These are phyloP conservation scores for Maudiozyma barnettii DNA, from an alignment of 805 yeast species.

Conservation along the genomic window DNA sequence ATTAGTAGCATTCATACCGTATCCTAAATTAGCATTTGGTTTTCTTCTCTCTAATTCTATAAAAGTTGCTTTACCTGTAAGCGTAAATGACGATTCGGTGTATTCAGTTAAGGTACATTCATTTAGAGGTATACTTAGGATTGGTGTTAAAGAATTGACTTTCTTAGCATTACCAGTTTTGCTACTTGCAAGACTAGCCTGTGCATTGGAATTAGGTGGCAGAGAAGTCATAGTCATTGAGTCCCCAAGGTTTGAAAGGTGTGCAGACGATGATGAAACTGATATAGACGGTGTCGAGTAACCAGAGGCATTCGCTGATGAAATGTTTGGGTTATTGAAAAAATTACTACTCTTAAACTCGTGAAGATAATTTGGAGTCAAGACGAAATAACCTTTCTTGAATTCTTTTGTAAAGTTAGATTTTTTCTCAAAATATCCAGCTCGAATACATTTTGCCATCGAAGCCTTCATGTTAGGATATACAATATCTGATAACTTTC, in stretches of 20 bases:
- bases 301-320: neutral
- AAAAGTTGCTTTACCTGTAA: slow-evolving; percentile 29
- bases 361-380: slow-evolving; percentile 58
- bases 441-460: slow-evolving; percentile 44
- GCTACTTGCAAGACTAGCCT: neutral
- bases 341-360: slow-evolving; percentile 44
- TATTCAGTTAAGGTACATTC: slow-evolving; percentile 26
- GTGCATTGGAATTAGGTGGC: neutral
- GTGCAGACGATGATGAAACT: neutral
- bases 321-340: slow-evolving; percentile 11
- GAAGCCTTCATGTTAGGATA: slow-evolving; percentile 46
- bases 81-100: slow-evolving; percentile 33
- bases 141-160: slow-evolving; percentile 30
- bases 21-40: slow-evolving; percentile 5
- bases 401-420: slow-evolving; percentile 54
- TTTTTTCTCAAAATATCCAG: slow-evolving; percentile 52
- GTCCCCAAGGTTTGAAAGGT: neutral
- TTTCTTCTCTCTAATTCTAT: slow-evolving; percentile 10
- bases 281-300: slow-evolving; percentile 1
- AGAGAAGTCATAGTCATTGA: neutral
- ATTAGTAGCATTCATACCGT: neutral
- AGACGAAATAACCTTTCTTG: slow-evolving; percentile 55
- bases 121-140: slow-evolving; percentile 34
- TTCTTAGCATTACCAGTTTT: slow-evolving; percentile 1
- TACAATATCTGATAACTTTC: slow-evolving; percentile 42